A percentile compares a stretch with the other conserved stretches of the same genome.
Evolutionary conservation across 495 filamentous ascomycete species (phyloP).

Genomic region (Parathielavia hyrcaniae): DNA sequence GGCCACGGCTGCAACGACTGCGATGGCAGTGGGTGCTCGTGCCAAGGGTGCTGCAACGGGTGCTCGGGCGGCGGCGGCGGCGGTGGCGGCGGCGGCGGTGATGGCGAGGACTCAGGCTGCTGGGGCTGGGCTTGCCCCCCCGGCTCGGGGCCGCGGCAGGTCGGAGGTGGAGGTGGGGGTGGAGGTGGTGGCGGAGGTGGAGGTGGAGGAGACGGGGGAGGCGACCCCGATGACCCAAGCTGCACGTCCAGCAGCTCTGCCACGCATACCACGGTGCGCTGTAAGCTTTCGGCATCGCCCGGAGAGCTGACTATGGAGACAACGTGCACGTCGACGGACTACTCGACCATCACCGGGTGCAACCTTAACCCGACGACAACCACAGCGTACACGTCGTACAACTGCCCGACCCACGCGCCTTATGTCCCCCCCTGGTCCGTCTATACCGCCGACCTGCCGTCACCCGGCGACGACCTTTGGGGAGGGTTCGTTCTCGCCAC

Average conservation of each 20-base stretch:
- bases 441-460: not conserved
- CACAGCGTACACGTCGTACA: not conserved
- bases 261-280: not conserved
- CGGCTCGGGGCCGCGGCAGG: not conserved
- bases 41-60: not conserved
- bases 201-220: not conserved
- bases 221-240: not conserved
- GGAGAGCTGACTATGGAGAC: not conserved
- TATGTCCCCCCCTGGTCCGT: not conserved
- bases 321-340: not conserved
- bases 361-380: not conserved
- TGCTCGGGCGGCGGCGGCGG: not conserved
- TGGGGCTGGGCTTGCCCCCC: not conserved
- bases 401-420: not conserved
- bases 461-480: not conserved
- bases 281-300: not conserved
- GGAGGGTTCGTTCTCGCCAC: not conserved
- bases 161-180: too few relatives aligned
- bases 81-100: not conserved
- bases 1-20: slow-evolving; percentile 1
- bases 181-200: too few relatives aligned
- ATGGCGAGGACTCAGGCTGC: not conserved
- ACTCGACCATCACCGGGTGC: not conserved
- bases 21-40: not conserved
- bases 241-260: not conserved